Evolutionary conservation across 768 basidiomycete species (phyloP).

Genomic region (Agaricus blazei): DNA sequence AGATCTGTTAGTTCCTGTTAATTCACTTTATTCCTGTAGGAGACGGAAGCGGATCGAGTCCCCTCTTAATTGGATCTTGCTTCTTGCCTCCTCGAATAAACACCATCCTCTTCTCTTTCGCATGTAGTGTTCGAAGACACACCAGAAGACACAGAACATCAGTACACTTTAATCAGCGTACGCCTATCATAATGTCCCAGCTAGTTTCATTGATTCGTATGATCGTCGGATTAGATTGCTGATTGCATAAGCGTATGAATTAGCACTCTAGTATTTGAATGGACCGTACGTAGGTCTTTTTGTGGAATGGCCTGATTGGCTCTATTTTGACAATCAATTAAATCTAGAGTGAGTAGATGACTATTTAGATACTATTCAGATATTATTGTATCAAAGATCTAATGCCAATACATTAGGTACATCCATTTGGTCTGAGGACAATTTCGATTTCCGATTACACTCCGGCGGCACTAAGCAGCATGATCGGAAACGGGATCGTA

Average conservation of each 20-base stretch:
- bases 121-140: no score
- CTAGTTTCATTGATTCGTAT: not conserved
- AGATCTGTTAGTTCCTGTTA: no score
- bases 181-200: not conserved
- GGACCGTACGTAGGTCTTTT: not conserved
- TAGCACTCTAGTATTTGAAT: not conserved
- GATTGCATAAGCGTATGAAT: not conserved
- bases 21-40: no score
- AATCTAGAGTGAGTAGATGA: not conserved
- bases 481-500: conserved; percentile 19
- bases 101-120: no score
- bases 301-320: conserved; percentile 4
- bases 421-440: conserved; percentile 6
- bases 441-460: conserved; percentile 7
- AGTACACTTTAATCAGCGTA: not conserved
- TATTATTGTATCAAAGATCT: not conserved
- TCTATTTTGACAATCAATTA: not conserved
- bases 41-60: not conserved
- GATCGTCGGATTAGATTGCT: not conserved
- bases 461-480: conserved; percentile 19
- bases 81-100: no score
- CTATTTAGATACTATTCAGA: no score
- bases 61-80: no score
- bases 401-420: conserved; percentile 2
- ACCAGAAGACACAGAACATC: not conserved